These are phyloP conservation scores for Yarrowia porcina DNA, from an alignment of 805 yeast species.

Conservation along the genomic window DNA sequence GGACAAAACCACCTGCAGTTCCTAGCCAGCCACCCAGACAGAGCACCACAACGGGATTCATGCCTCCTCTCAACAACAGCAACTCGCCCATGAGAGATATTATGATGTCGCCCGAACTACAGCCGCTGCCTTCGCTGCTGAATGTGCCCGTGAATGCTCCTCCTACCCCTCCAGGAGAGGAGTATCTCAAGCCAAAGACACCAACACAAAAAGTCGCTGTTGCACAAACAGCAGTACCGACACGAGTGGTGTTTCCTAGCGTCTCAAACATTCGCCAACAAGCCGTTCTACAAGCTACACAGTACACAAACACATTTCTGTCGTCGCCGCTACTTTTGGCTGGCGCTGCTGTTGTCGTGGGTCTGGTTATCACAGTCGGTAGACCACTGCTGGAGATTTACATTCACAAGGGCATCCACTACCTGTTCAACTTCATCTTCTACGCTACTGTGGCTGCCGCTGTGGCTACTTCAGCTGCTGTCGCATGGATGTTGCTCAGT, in stretches of 20 bases:
- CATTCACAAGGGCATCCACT: constrained; percentile 18
- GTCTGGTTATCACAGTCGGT: neutral
- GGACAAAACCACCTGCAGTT: neutral
- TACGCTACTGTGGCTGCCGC: constrained; percentile 2
- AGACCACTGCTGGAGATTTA: constrained; percentile 1
- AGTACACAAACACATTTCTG: neutral
- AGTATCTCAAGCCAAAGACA: neutral
- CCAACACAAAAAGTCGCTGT: neutral
- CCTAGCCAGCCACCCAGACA: neutral
- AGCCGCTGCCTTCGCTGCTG: neutral
- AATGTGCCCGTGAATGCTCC: constrained; percentile 11
- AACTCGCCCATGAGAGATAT: constrained; percentile 2
- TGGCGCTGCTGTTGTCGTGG: neutral
- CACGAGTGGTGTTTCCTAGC: neutral
- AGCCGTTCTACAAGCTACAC: neutral
- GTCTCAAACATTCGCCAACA: neutral
- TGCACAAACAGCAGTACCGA: neutral
- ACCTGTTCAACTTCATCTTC: constrained; percentile 8
- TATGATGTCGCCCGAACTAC: neutral
- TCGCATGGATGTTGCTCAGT: neutral
- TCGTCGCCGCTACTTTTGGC: constrained; percentile 1
- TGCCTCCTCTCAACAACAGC: neutral
- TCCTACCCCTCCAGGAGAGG: constrained; percentile 7
- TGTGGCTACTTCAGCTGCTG: neutral
- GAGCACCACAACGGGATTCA: neutral